Evolutionary conservation across 495 filamentous ascomycete genomes (phyloP), one percentile per base, ranked within the genome.

Genomic region (Acidiella bohemica): DNA sequence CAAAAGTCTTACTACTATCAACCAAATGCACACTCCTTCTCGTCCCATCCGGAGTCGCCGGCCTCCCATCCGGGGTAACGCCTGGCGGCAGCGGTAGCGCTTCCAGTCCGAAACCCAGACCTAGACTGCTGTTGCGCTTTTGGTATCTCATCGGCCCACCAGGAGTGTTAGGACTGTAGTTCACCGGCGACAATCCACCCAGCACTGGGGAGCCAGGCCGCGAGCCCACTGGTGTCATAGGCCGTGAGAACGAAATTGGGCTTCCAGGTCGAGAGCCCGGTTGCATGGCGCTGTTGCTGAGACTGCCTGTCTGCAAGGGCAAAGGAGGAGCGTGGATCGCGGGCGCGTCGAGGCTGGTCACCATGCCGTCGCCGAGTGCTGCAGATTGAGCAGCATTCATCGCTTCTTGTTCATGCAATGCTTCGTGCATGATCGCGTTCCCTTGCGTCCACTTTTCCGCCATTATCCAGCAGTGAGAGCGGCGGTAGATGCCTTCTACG

Each of bases 391-490:
- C 32, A n/a, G 42, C 43, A 32, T 50, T 46, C 18, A 51, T 51
- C 2, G 36, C 47, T 21, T 42, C 42, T 19, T 51, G 42, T 29
- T 51, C 47, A 36, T 47, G 49, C 37, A 53, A 31, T 24, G 47
- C 47, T 11, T 27, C 22, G 27, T 49, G 51, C 13, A 59, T 25
- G 31, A 59, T 41, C 1, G 42, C 44, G 36, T 55, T 53, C n/a
- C 47, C 44, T 17, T 37, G 41, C 6, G 38, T 68, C 84, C 84
- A 93, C 40, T 75, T 70, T 56, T 81, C 76, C 11, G 83, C 87
- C 30, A 79, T 71, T 36, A 77, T 59, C 90, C 90, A 97, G 63
- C 87, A 94, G 59, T 96, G 90, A 47, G 76, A 83, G 19, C 86
- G 80, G 21, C 80, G 78, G 59, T 93, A 97, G 37, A 84, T 80